Evolutionary conservation across 2,329 filamentous ascomycete species (phyloP).

Genomic region (Juglanconis oblonga): DNA sequence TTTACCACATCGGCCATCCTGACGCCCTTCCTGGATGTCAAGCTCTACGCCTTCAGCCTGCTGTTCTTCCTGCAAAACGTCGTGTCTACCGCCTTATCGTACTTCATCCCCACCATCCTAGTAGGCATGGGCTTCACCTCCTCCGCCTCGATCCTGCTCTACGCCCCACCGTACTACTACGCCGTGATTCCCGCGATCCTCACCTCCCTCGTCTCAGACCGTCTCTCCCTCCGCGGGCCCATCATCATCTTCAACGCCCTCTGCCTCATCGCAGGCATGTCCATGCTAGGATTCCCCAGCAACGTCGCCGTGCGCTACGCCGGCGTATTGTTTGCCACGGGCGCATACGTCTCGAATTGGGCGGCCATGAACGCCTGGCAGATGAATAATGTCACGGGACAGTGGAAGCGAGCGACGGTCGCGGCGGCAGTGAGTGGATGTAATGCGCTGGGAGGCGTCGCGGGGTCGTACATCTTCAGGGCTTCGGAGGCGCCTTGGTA

Average conservation of each 20-base stretch:
- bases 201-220: slow-evolving; percentile 62
- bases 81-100: slow-evolving; percentile 62
- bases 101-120: slow-evolving; percentile 63
- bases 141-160: slow-evolving; percentile 56
- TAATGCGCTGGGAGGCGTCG: slow-evolving; percentile 18
- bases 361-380: slow-evolving; percentile 63
- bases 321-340: slow-evolving; percentile 64
- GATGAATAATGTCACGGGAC: slow-evolving; percentile 53
- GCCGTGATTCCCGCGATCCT: slow-evolving; percentile 61
- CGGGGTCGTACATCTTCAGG: slow-evolving; percentile 18
- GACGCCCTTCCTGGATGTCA: slow-evolving; percentile 54
- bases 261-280: slow-evolving; percentile 60
- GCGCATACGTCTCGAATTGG: slow-evolving; percentile 68
- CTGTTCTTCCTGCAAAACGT: slow-evolving; percentile 67
- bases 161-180: slow-evolving; percentile 67
- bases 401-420: slow-evolving; percentile 19
- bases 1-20: slow-evolving; percentile 56
- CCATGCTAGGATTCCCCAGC: slow-evolving; percentile 60
- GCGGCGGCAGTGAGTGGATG: slow-evolving; percentile 18
- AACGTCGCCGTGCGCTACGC: slow-evolving; percentile 62
- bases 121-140: slow-evolving; percentile 52
- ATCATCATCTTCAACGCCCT: slow-evolving; percentile 64
- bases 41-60: slow-evolving; percentile 62
- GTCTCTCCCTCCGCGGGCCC: slow-evolving; percentile 56
- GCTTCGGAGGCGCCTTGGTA: slow-evolving; percentile 13